Base-by-base conservation (phyloP, 129 eudicot species). In the Flaveria brownii region DNA sequence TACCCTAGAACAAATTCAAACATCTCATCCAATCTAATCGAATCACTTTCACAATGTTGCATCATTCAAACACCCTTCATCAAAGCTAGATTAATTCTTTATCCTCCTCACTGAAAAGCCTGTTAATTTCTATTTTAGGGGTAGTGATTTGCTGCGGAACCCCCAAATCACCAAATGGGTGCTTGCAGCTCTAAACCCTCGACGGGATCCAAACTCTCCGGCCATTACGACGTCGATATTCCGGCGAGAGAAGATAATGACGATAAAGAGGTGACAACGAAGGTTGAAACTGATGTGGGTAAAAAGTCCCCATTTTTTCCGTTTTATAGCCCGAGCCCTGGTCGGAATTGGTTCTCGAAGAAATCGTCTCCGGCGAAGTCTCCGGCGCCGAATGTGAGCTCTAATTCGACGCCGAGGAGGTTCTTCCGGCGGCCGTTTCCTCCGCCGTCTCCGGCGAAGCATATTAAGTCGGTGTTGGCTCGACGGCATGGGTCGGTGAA, bases 381-480 rank as follows among this genome's bases (percentile, higher is more conserved):
- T 77, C 86, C 89, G 47, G 86, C 91, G 78, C 86, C 92, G 68
- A 85, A 83, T 80, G 81, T 76, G 30, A 87, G 89, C 30, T 81
- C 88, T 2, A 73, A 78, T 59, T 86, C 92, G 1, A 88, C 98
- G 1, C 97, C 96, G 77, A 84, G 71, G 78, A 75, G 92, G 36
- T 89, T 91, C 25, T 86, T 94, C 76, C 86, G 84, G 77, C 74
- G 90, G 3, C 92, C 91, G 42, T 90, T 90, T 59, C 95, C 96
- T 0, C 98, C 98, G 18, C 93, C 98, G 43, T 94, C 98, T 9
- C 98, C 96, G 76, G 98, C 97, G 76, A 94, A 91, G 77, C 98
- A 94, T 62, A 94, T 94, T 16, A 85, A 81, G 68, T 86, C 96
- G 6, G 77, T 83, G 60, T 71, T 89, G 67, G 93, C 92, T 8